Percentiles rank a stretch among this genome's conserved stretches.
phyloP scores from a whole-genome alignment of 345 rosid species.

The Punica granatum region DNA sequence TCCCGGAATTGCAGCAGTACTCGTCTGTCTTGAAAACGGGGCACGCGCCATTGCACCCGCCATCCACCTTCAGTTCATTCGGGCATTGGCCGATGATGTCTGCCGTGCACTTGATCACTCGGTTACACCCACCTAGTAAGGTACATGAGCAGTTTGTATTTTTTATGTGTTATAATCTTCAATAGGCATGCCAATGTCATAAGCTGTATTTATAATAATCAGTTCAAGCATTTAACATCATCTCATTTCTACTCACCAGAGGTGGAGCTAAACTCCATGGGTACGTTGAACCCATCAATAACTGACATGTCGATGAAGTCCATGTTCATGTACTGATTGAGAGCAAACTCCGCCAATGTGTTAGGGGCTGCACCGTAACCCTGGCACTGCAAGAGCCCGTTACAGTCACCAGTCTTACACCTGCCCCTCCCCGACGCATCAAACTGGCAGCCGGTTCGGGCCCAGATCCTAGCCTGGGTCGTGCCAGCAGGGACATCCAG shows the following conservation, averaged over 20 bases:
- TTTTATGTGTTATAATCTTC: too few relatives aligned
- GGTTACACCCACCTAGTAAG: conserved; percentile 12
- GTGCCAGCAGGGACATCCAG: conserved; percentile 12
- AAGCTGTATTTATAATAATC: too few relatives aligned
- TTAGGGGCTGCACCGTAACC: conserved; percentile 14
- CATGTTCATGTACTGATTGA: conserved; percentile 18
- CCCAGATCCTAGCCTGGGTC: conserved; percentile 15
- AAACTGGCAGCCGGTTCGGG: conserved; percentile 21
- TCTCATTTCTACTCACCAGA: not conserved
- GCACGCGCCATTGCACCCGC: conserved; percentile 29
- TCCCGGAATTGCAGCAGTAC: conserved; percentile 18
- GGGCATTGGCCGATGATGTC: conserved; percentile 21
- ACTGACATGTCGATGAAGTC: conserved; percentile 31
- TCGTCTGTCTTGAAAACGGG: conserved; percentile 17
- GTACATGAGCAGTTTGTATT: too few relatives aligned
- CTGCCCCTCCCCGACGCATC: conserved; percentile 21
- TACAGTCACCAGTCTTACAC: conserved; percentile 23
- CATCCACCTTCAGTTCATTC: not conserved
- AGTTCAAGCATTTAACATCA: too few relatives aligned
- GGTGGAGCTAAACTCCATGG: conserved; percentile 26
- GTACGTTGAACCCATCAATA: conserved; percentile 27
- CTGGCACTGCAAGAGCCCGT: conserved; percentile 16
- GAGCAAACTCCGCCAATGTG: conserved; percentile 23
- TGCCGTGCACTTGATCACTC: conserved; percentile 15
- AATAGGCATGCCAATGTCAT: too few relatives aligned